Evolutionary conservation across 768 basidiomycete species (phyloP), one percentile per base, ranked within the genome.

Genomic region (Nidularia sp.): DNA sequence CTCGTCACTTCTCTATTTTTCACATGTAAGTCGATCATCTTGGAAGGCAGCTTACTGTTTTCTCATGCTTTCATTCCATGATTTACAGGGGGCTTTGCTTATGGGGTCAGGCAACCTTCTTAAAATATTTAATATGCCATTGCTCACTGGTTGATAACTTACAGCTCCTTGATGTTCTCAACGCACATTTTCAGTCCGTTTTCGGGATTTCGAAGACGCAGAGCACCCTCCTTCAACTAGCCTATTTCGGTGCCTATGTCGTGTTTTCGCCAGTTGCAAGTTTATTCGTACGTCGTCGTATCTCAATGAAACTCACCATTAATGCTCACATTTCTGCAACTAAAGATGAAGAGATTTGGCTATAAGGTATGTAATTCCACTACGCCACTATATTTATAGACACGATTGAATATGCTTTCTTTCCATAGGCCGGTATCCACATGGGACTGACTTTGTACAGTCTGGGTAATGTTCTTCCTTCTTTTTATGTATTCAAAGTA

Each of bases 161-260:
- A 13, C 57, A 84, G 83, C 76, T 85, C 46, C 83, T 85, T 57
- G 83, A 85, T 60, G 83, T 84, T 49, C 72, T 84, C 53, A 84
- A 84, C 60, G 80, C 85, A 45, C 87, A 90, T 68, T 90, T 90
- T 68, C 87, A 88, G 70, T 65, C 66, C 2, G 78, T 87, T 36
- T 86, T 90, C 61, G 72, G 73, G 8, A 86, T 91, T 62, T 68
- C 72, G 36, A 87, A 85, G 64, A 73, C 85, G 29, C 81, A 88
- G 67, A 88, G 86, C 50, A 87, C 88, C 5, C 73, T 88, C 55
- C 74, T 91, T 51, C 88, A 90, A 57, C 71, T 88, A 22, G 85
- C 86, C 4, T 89, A 88, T 62, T 86, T 86, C 59, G 83, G 84
- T 12, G 84, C 84, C 18, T 86, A 85, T 60, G 64, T 85, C 45